Conservation (phyloP, 805 yeast genomes). For the Candida ficus region DNA sequence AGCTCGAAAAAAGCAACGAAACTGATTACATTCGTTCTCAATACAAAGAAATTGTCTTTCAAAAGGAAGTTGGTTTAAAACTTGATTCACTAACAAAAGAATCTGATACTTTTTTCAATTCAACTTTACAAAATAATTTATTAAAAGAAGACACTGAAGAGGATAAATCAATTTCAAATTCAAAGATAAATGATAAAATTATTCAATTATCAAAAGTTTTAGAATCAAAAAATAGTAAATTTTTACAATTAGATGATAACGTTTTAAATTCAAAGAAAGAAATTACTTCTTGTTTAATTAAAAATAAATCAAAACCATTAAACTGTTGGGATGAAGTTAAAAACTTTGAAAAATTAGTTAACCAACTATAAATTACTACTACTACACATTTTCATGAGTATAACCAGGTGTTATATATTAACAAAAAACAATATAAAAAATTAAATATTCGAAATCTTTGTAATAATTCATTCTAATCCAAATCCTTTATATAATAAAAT, state of each 20-base stretch:
- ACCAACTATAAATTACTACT: conserved; percentile 31
- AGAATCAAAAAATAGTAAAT: conserved; percentile 30
- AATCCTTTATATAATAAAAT: conserved; percentile 80
- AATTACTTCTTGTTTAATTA: conserved; percentile 53
- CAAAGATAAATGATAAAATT: conserved; percentile 37
- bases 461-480: conserved; percentile 47
- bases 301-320: conserved; percentile 60
- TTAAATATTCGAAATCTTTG: no score
- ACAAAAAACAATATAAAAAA: no score
- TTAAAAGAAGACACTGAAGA: conserved; percentile 30
- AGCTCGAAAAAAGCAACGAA: conserved; percentile 57
- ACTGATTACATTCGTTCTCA: conserved; percentile 70
- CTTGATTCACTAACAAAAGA: conserved; percentile 49
- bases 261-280: conserved; percentile 41
- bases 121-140: conserved; percentile 40
- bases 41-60: conserved; percentile 58
- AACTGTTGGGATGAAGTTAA: conserved; percentile 82
- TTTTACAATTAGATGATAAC: conserved; percentile 32
- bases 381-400: no score
- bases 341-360: conserved; percentile 56
- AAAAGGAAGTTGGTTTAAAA: conserved; percentile 57
- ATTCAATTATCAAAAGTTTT: conserved; percentile 32
- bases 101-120: conserved; percentile 46
- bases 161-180: conserved; percentile 27
- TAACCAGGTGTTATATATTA: background rate